phyloP scores from a whole-genome alignment of 352 stramenopile genomes.

The Pythium rishiriense region DNA sequence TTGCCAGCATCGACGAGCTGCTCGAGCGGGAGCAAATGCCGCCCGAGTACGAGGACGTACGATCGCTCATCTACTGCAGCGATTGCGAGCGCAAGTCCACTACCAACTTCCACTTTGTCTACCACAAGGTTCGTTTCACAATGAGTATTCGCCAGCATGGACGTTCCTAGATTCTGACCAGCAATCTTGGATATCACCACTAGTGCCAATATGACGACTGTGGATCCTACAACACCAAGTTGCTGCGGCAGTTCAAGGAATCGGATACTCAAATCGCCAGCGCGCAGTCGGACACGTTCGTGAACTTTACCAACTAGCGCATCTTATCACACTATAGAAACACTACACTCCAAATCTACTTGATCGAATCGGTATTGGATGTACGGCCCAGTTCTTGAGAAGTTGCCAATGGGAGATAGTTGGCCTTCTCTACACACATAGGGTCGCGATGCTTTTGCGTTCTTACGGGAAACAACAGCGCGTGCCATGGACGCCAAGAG shows the following conservation, averaged over 20 bases:
- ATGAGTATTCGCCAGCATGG: not conserved
- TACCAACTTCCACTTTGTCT: constrained; percentile 84
- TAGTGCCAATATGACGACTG: constrained; percentile 79
- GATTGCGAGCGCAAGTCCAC: constrained; percentile 85
- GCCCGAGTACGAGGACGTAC: constrained; percentile 69
- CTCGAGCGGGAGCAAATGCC: constrained; percentile 82
- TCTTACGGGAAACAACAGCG: constrained; percentile 36
- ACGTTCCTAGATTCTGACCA: not conserved
- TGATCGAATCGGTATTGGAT: constrained; percentile 22
- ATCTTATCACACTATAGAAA: not conserved
- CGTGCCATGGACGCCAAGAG: constrained; percentile 30
- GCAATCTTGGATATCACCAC: not conserved
- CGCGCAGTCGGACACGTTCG: constrained; percentile 34
- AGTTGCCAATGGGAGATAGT: constrained; percentile 47
- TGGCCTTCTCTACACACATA: constrained; percentile 86
- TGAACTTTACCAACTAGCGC: constrained; percentile 36
- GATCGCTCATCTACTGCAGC: constrained; percentile 82
- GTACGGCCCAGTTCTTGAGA: constrained; percentile 84
- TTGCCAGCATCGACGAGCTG: constrained; percentile 84
- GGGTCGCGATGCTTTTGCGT: constrained; percentile 55
- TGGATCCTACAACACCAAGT: constrained; percentile 84
- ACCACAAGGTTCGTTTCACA: constrained; percentile 66
- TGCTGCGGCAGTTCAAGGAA: constrained; percentile 76
- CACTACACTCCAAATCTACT: not conserved
- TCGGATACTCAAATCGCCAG: constrained; percentile 38